Conservation (phyloP, 2,329 filamentous ascomycete genomes). For the Paraphoma sp. region DNA sequence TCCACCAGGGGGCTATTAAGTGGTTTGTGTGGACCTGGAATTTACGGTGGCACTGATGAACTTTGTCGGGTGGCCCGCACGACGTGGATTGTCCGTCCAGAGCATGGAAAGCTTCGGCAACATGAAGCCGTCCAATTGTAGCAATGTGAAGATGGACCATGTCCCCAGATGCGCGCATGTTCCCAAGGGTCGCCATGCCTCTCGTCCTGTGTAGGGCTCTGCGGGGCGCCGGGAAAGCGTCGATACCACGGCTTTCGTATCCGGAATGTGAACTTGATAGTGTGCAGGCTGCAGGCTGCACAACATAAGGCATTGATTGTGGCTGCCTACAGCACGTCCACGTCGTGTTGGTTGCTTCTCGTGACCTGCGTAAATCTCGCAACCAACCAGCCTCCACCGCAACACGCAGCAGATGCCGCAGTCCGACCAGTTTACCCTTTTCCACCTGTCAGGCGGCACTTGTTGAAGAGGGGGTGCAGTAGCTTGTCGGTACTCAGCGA, state of each 20-base stretch:
- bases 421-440: background rate
- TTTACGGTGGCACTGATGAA: too few relatives aligned
- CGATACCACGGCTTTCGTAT: background rate
- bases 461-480: slow-evolving; percentile 1
- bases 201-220: too few relatives aligned
- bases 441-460: background rate
- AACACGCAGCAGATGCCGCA: background rate
- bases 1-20: too few relatives aligned
- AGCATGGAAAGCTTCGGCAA: background rate
- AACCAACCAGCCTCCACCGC: background rate
- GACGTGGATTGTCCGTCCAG: background rate
- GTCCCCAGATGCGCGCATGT: background rate
- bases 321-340: background rate
- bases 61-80: too few relatives aligned
- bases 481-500: background rate
- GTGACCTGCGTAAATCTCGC: background rate
- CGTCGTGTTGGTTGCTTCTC: background rate
- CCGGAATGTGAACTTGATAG: background rate
- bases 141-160: background rate
- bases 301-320: background rate
- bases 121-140: background rate
- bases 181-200: background rate
- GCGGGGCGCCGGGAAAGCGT: background rate
- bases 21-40: too few relatives aligned
- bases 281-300: background rate